Evolutionary conservation across 495 filamentous ascomycete genomes (phyloP).

Genomic region (Oidiodendron maius): DNA sequence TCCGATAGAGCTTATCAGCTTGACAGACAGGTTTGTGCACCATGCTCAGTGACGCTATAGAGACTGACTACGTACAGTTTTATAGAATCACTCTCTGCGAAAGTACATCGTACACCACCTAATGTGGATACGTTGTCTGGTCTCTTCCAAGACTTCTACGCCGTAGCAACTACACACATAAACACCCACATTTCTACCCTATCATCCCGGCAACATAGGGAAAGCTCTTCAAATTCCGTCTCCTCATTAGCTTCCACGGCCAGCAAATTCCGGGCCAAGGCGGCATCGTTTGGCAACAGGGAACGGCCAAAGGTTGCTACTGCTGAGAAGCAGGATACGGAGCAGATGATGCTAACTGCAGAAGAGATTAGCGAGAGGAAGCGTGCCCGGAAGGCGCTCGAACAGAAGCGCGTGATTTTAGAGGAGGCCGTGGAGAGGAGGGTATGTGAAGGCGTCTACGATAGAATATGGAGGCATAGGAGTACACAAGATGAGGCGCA

Average conservation of each 20-base stretch:
- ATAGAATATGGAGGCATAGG: constrained; percentile 82
- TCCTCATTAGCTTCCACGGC: constrained; percentile 46
- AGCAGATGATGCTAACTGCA: constrained; percentile 89
- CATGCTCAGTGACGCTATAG: no score
- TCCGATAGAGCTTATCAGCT: constrained; percentile 83
- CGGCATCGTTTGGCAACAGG: constrained; percentile 43
- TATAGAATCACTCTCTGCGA: constrained; percentile 83
- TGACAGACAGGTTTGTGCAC: constrained; percentile 80
- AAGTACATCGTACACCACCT: constrained; percentile 77
- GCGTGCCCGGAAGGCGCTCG: constrained; percentile 68
- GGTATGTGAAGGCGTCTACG: constrained; percentile 82
- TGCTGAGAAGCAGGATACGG: constrained; percentile 29
- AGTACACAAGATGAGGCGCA: constrained; percentile 91
- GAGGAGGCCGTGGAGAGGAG: constrained; percentile 91
- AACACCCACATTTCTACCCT: constrained; percentile 80
- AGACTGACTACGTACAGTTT: constrained; percentile 52
- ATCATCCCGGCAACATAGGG: constrained; percentile 66
- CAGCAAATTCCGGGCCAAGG: constrained; percentile 43
- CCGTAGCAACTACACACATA: constrained; percentile 74
- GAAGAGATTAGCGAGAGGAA: constrained; percentile 76
- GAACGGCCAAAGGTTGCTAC: constrained; percentile 35
- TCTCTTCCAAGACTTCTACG: constrained; percentile 95
- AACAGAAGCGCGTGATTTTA: constrained; percentile 65
- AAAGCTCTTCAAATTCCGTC: constrained; percentile 38
- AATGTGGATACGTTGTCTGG: constrained; percentile 75